Base-by-base conservation (phyloP, 352 stramenopile genomes). In the Globisporangium ultimum region DNA sequence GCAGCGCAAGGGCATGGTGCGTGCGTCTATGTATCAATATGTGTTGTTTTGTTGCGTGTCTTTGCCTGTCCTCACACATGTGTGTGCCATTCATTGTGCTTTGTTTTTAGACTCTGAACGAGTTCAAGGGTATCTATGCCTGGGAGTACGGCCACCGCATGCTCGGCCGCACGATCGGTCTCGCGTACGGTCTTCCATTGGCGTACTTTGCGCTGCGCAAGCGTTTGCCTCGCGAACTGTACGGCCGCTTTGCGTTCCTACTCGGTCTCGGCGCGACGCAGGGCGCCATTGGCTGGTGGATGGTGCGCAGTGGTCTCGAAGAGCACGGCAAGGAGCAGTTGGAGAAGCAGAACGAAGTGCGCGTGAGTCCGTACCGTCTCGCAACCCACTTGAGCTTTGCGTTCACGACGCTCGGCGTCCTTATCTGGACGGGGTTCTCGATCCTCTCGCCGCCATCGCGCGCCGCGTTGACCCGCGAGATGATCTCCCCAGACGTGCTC, bases 101-200 rank as follows among this genome's bases (percentile, higher is more conserved):
- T 18, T 65, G 63, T 41, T 28, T 40, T 14, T 67, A 91, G 96
- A 98, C 88, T 12, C 59, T 99, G 51, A 93, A 98, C 2, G 97
- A 99, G 48, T 99, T 99, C 74, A 99, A 99, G 80, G 88, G 82
- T 21, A 99, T 99, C 66, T 99, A 97, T 62, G 97, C 84, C 45
- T 96, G 87, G 91, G 91, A 98, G 67, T 98, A 96, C 55, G 89
- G 95, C 36, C 97, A 99, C 80, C 84, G 97, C 18, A 99, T 99
- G 97, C 87, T 99, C 15, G 97, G 97, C 15, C 81, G 97, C 48
- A 84, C 87, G 1, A 86, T 99, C 6, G 97, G 97, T 2, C 49
- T 99, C 7, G 84, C 91, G 10, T 99, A 99, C 81, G 89, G 70
- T 6, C 48, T 91, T 2, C 96, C 96, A 2, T 84, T 98, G 54